phyloP scores from a whole-genome alignment of 139 green algal genomes.

The Picochlorum sp. region DNA sequence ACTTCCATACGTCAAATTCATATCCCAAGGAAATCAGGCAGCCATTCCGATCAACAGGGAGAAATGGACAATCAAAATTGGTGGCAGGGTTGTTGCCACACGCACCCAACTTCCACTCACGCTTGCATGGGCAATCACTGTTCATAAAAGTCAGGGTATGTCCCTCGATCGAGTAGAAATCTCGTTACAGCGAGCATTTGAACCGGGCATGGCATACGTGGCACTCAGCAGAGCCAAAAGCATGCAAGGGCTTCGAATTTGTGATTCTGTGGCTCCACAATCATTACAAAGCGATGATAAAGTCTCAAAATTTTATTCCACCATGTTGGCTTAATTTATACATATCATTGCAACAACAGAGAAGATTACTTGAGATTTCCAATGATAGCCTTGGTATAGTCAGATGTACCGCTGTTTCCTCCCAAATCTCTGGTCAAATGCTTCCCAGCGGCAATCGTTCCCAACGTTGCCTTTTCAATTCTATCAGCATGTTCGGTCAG shows the following conservation, averaged over 20 bases:
- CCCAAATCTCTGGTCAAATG: slow-evolving; percentile 84
- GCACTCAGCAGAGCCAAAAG: slow-evolving; percentile 44
- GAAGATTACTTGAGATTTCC: slow-evolving; percentile 13
- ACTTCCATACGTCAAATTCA: slow-evolving; percentile 14
- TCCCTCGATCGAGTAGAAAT: slow-evolving; percentile 53
- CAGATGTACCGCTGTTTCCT: slow-evolving; percentile 56
- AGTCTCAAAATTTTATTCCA: slow-evolving; percentile 24
- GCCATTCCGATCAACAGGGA: slow-evolving; percentile 30
- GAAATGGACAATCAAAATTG: slow-evolving; percentile 23
- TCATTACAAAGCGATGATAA: slow-evolving; percentile 30
- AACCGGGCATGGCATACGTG: slow-evolving; percentile 64
- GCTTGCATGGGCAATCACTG: slow-evolving; percentile 55
- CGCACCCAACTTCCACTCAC: slow-evolving; percentile 45
- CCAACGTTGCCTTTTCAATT: slow-evolving; percentile 69
- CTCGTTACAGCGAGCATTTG: slow-evolving; percentile 43
- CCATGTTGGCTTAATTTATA: background rate
- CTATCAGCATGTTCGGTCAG: slow-evolving; percentile 16
- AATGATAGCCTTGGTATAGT: slow-evolving; percentile 90
- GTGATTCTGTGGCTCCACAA: slow-evolving; percentile 20
- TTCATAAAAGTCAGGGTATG: slow-evolving; percentile 71
- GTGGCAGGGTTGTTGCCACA: slow-evolving; percentile 12
- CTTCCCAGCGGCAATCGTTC: slow-evolving; percentile 73
- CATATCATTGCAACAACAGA: background rate
- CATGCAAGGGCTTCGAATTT: slow-evolving; percentile 35
- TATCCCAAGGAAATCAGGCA: slow-evolving; percentile 4